These are phyloP conservation scores for Platanthera guangdongensis DNA, from an alignment of 106 monocot species.

Conservation along the genomic window DNA sequence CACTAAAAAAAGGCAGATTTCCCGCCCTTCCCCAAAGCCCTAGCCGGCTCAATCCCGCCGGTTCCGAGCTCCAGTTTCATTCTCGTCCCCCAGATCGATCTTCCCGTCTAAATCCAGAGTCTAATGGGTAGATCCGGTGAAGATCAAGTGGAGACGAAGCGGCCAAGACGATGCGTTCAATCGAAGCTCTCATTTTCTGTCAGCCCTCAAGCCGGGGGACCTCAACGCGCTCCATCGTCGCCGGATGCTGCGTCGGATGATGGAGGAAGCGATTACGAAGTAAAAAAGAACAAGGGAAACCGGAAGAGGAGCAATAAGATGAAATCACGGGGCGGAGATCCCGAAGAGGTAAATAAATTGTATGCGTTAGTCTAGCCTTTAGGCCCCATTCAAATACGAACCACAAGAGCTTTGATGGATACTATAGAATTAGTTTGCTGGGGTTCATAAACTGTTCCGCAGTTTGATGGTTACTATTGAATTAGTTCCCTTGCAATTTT, in stretches of 20 bases:
- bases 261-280: constrained; percentile 1
- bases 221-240: not conserved
- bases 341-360: not conserved
- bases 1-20: not conserved
- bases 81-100: not conserved
- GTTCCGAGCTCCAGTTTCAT: not conserved
- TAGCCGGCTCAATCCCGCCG: not conserved
- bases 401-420: too few species aligned
- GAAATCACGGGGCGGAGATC: not conserved
- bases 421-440: too few species aligned
- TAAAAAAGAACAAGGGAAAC: not conserved
- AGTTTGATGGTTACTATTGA: not conserved
- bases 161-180: constrained; percentile 8
- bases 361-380: too few species aligned
- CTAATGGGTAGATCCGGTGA: not conserved
- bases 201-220: not conserved
- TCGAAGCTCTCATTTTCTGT: constrained; percentile 7
- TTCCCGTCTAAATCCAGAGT: not conserved
- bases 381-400: too few species aligned
- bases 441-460: not conserved
- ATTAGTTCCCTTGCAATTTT: not conserved
- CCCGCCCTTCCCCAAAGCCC: constrained; percentile 2
- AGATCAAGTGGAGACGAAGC: not conserved
- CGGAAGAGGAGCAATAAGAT: not conserved
- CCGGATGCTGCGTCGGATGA: not conserved